Percentiles rank a stretch among this genome's conserved stretches.
These are phyloP conservation scores for Zygosaccharomyces bisporus DNA, from an alignment of 805 yeast genomes.

Conservation along the genomic window DNA sequence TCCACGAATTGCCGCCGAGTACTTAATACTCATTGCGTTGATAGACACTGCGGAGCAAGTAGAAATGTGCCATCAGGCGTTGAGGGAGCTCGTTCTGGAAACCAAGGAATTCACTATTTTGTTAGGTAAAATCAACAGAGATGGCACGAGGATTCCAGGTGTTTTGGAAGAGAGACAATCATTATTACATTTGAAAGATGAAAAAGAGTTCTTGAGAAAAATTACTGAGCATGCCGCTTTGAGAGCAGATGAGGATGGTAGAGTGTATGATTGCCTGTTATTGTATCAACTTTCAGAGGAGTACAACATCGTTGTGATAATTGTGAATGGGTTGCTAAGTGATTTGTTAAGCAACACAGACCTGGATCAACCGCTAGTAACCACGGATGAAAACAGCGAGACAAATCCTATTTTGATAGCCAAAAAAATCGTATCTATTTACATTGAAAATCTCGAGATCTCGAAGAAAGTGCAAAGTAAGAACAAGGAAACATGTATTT, in stretches of 20 bases:
- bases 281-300: slow-evolving; percentile 87
- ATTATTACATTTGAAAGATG: slow-evolving; percentile 55
- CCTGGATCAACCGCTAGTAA: slow-evolving; percentile 51
- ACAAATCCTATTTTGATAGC: slow-evolving; percentile 42
- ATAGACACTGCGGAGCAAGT: slow-evolving; percentile 44
- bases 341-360: slow-evolving; percentile 72
- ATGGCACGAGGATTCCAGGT: slow-evolving; percentile 79
- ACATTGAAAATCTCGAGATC: slow-evolving; percentile 56
- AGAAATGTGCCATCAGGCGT: slow-evolving; percentile 65
- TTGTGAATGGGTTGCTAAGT: slow-evolving; percentile 73
- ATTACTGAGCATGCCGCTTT: slow-evolving; percentile 84
- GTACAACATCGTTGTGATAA: slow-evolving; percentile 69
- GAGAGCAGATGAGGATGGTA: slow-evolving; percentile 87
- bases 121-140: slow-evolving; percentile 76
- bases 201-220: slow-evolving; percentile 57
- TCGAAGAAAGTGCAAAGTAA: slow-evolving; percentile 50
- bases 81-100: slow-evolving; percentile 78
- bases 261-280: slow-evolving; percentile 77
- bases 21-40: slow-evolving; percentile 66
- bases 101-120: slow-evolving; percentile 79
- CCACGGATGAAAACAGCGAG: slow-evolving; percentile 41
- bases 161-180: slow-evolving; percentile 73
- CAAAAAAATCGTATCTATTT: slow-evolving; percentile 32
- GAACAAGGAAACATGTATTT: slow-evolving; percentile 61
- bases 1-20: slow-evolving; percentile 90